A percentile compares a stretch with the other conserved stretches of the same genome.
phyloP scores from a whole-genome alignment of 805 yeast genomes.

The Kuraishia molischiana region DNA sequence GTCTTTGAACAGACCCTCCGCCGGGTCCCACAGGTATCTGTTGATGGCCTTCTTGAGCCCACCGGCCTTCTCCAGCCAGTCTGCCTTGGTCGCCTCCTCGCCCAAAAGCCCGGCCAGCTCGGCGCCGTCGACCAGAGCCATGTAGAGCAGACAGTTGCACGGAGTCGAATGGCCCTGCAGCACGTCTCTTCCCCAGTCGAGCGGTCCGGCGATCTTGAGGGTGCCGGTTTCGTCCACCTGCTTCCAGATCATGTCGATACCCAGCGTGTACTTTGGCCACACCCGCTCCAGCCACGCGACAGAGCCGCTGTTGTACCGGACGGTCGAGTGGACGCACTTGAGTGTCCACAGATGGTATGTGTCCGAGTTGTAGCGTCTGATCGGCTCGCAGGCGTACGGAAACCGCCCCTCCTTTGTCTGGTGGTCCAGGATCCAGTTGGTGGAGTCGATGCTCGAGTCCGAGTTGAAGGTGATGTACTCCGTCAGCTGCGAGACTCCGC shows the following conservation, averaged over 20 bases:
- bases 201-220: constrained; percentile 3
- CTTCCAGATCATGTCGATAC: constrained; percentile 3
- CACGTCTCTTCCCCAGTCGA: constrained; percentile 7
- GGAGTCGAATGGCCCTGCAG: constrained; percentile 4
- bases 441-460: constrained; percentile 17
- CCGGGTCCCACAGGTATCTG: constrained; percentile 4
- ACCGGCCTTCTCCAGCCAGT: constrained; percentile 1
- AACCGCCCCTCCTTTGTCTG: constrained; percentile 5
- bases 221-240: constrained; percentile 5
- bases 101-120: constrained; percentile 3
- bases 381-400: constrained; percentile 7
- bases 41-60: constrained; percentile 3
- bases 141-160: constrained; percentile 5
- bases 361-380: constrained; percentile 5
- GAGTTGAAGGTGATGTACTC: constrained; percentile 15
- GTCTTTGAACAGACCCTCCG: constrained; percentile 4
- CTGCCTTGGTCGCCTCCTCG: neutral
- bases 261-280: constrained; percentile 5
- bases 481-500: constrained; percentile 5
- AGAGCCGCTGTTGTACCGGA: constrained; percentile 2
- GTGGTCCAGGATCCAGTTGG: constrained; percentile 11
- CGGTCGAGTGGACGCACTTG: neutral
- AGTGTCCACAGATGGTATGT: constrained; percentile 6
- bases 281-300: constrained; percentile 1
- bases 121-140: constrained; percentile 1